Conservation (phyloP, 225 moss, liverwort and hornwort genomes). For the Pseudoscleropodium purum region DNA sequence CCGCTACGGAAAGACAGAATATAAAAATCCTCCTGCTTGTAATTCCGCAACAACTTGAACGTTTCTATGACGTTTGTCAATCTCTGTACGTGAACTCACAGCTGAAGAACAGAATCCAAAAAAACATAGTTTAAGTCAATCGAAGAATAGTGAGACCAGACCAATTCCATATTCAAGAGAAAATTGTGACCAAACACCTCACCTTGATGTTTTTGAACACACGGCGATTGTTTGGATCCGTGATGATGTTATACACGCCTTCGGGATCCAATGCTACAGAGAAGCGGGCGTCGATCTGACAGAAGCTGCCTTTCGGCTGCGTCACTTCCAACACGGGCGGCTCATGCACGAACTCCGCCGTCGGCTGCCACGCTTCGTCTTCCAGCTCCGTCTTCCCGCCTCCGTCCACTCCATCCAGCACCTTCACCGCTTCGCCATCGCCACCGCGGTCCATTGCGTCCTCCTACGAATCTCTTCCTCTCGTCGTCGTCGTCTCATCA, state of each 20-base stretch:
- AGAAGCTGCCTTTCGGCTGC: conserved; percentile 68
- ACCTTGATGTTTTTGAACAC: conserved; percentile 95
- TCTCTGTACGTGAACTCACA: neutral
- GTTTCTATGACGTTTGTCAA: neutral
- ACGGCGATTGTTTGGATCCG: conserved; percentile 80
- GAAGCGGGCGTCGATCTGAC: conserved; percentile 70
- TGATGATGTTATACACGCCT: conserved; percentile 72
- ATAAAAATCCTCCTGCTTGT: neutral
- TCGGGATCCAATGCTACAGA: conserved; percentile 64
- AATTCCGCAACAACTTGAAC: neutral
- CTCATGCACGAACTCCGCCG: conserved; percentile 40
- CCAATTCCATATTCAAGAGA: neutral
- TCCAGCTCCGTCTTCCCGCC: conserved; percentile 39
- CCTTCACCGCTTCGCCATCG: conserved; percentile 3
- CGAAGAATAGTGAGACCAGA: neutral
- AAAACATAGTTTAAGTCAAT: neutral
- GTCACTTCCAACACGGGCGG: conserved; percentile 61
- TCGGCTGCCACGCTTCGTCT: conserved; percentile 67
- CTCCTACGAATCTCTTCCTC: neutral
- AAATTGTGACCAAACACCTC: neutral
- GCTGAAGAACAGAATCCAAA: neutral
- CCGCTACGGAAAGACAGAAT: neutral
- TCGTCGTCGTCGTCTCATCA: neutral
- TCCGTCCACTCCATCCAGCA: conserved; percentile 56
- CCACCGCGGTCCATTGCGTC: neutral